Evolutionary conservation across 495 filamentous ascomycete species (phyloP), one percentile per base, ranked within the genome.

Genomic region (Penicillium pancosmium): DNA sequence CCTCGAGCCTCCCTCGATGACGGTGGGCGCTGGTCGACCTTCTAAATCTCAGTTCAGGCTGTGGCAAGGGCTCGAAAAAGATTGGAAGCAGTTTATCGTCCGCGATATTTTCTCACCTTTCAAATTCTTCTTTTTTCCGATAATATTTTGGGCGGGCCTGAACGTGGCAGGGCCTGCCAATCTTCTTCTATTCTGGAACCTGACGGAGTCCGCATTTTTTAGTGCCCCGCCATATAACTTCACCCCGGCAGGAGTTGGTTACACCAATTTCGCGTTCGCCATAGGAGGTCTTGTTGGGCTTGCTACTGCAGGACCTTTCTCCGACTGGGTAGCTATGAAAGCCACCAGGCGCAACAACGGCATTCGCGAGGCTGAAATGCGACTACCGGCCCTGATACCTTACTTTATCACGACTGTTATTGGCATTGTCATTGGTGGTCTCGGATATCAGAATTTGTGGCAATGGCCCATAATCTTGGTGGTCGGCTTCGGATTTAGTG

Each of bases 301-400:
- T 21, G 63, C 66, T 4, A 82, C 80, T 16, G 80, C 80, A 2
- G 84, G 84, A 1, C 82, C 83, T 1, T 70, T 82, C 4, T 78
- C 74, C 16, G 84, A 87, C 59, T 79, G 73, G 58, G 67, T 86
- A 12, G 76, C 78, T 8, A 79, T 76, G n/a, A 67, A 73, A n/a
- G 69, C 78, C 3, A 86, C 84, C 0, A 62, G 61, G 21, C 63
- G 68, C 19, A 86, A 86, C 59, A 56, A 73, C 31, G 85, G 83
- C 10, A 82, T 88, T 60, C 80, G 86, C 23, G 85, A 89, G 66
- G 84, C 85, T 0, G 85, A 88, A 68, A 88, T 88, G 86, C 75
- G 86, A 2, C 70, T 88, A 5, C 81, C 79, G 4, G 79, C 83
- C 0, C 78, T 87, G 68, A 73, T 88, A 13, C 83, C 82, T 11